phyloP scores from a whole-genome alignment of 2,329 filamentous ascomycete species.

The Sporothrix schenckii region DNA sequence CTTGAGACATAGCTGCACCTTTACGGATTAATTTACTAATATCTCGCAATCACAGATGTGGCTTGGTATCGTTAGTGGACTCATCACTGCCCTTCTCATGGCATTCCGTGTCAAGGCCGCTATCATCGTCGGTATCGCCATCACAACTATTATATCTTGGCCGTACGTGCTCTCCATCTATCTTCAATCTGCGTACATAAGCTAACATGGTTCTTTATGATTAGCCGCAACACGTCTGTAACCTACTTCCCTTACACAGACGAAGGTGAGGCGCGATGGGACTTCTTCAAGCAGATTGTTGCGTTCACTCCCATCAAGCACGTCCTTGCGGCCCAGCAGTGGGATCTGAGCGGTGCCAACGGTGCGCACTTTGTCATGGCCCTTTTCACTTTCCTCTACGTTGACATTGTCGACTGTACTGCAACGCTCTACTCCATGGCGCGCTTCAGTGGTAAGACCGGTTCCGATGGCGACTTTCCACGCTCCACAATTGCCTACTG shows the following conservation, averaged over 20 bases:
- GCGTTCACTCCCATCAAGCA: conserved; percentile 70
- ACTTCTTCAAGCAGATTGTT: conserved; percentile 74
- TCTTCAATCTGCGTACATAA: neutral
- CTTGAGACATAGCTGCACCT: neutral
- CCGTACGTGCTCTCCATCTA: conserved; percentile 55
- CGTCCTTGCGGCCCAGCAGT: conserved; percentile 66
- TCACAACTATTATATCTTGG: conserved; percentile 76
- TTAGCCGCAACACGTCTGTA: conserved; percentile 57
- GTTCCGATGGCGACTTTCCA: conserved; percentile 74
- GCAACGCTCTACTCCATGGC: conserved; percentile 83
- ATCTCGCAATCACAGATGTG: conserved; percentile 63
- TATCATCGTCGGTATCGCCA: conserved; percentile 71
- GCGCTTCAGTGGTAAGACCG: conserved; percentile 65
- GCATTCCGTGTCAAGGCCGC: conserved; percentile 74
- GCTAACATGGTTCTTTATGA: neutral
- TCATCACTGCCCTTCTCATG: conserved; percentile 80
- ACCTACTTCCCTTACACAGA: conserved; percentile 71
- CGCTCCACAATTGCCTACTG: conserved; percentile 80
- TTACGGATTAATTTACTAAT: neutral
- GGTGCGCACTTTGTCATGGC: conserved; percentile 68
- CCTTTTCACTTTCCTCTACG: conserved; percentile 76
- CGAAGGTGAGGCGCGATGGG: conserved; percentile 66
- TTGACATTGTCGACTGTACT: conserved; percentile 78
- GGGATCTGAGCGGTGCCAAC: conserved; percentile 60
- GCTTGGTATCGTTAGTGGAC: conserved; percentile 79